A percentile compares a stretch with the other conserved stretches of the same genome.
These are phyloP conservation scores for Cystobasidium onofrii DNA, from an alignment of 768 basidiomycete species.

Conservation along the genomic window DNA sequence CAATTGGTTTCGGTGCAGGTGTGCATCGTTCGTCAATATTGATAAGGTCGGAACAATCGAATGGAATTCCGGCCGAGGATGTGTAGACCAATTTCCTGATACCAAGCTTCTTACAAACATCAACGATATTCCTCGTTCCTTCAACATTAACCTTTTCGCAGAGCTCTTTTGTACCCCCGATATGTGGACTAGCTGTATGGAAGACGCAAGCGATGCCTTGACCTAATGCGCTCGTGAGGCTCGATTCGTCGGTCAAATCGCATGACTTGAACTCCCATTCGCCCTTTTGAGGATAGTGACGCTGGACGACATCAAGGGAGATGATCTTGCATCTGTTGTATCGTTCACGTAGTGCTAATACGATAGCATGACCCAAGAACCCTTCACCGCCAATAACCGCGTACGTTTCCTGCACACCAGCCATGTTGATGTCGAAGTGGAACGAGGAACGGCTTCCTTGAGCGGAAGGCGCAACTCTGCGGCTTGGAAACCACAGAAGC, in stretches of 20 bases:
- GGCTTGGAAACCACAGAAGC: background rate
- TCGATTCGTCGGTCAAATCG: constrained; percentile 70
- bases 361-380: constrained; percentile 83
- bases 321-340: constrained; percentile 62
- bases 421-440: background rate
- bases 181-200: constrained; percentile 75
- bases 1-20: constrained; percentile 63
- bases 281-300: constrained; percentile 50
- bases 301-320: constrained; percentile 84
- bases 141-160: constrained; percentile 92
- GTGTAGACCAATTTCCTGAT: constrained; percentile 89
- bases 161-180: constrained; percentile 54
- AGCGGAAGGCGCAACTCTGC: background rate
- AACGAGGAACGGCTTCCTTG: background rate
- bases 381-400: constrained; percentile 74
- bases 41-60: constrained; percentile 69
- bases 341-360: constrained; percentile 69
- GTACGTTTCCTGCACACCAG: constrained; percentile 47
- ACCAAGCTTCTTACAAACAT: constrained; percentile 62
- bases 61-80: constrained; percentile 81
- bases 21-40: constrained; percentile 81
- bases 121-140: constrained; percentile 75
- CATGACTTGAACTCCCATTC: constrained; percentile 65
- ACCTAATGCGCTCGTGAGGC: constrained; percentile 67
- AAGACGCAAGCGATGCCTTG: constrained; percentile 77